Evolutionary conservation across 2,329 filamentous ascomycete species (phyloP).

Genomic region (Pochonia chlamydosporia): DNA sequence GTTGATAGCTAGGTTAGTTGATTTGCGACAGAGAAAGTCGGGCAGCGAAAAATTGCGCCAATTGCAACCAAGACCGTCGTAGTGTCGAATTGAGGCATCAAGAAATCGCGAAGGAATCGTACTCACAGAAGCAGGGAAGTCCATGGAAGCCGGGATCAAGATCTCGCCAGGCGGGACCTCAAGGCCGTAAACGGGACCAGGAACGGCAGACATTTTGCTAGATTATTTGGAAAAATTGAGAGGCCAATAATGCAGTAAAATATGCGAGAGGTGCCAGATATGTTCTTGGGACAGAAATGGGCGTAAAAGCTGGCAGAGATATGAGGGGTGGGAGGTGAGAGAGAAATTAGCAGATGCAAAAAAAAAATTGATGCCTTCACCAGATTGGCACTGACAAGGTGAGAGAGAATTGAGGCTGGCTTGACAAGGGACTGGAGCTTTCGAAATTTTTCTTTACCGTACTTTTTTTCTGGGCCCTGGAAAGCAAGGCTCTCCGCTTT

Average conservation of each 20-base stretch:
- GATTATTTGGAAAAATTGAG: not conserved
- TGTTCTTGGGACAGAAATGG: not conserved
- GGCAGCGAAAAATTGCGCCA: not conserved
- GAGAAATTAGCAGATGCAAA: constrained; percentile 1
- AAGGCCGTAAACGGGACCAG: constrained; percentile 85
- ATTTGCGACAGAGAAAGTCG: not conserved
- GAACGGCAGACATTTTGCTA: constrained; percentile 48
- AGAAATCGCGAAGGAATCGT: constrained; percentile 6
- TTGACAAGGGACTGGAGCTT: constrained; percentile 7
- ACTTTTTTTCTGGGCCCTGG: constrained; percentile 6
- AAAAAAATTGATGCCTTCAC: constrained; percentile 3
- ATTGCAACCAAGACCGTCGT: not conserved
- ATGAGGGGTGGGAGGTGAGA: no score
- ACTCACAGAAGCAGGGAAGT: constrained; percentile 81
- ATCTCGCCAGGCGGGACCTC: constrained; percentile 82
- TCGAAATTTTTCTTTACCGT: constrained; percentile 27
- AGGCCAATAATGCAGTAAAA: not conserved
- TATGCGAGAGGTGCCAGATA: not conserved
- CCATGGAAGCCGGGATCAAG: constrained; percentile 70
- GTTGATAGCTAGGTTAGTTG: not conserved
- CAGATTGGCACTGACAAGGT: constrained; percentile 3
- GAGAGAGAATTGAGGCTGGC: not conserved
- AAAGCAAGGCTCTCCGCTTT: constrained; percentile 10
- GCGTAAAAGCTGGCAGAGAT: no score
- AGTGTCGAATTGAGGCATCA: not conserved